Conservation (phyloP, 352 stramenopile species). For the Globisporangium abappressorium region DNA sequence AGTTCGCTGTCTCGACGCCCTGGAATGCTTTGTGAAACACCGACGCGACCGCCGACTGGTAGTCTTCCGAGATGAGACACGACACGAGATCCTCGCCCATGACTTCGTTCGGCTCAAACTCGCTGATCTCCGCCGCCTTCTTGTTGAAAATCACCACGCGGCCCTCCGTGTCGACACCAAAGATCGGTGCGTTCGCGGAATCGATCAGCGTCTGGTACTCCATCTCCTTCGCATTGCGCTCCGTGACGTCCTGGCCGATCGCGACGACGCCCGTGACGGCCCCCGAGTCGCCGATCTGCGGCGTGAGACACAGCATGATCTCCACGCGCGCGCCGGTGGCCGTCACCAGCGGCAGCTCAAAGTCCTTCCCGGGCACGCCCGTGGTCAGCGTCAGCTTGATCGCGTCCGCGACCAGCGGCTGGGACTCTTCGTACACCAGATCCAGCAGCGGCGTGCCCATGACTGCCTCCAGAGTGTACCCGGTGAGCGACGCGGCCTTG, state of each 20-base stretch:
- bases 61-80: conserved; percentile 72
- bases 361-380: conserved; percentile 44
- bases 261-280: conserved; percentile 52
- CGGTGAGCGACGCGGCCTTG: conserved; percentile 60
- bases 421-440: conserved; percentile 47
- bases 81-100: conserved; percentile 80
- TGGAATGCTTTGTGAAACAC: conserved; percentile 71
- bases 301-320: conserved; percentile 53
- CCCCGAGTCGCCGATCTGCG: conserved; percentile 38
- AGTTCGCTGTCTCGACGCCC: conserved; percentile 70
- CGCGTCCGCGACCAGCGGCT: conserved; percentile 37
- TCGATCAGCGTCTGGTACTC: conserved; percentile 76
- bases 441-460: conserved; percentile 42
- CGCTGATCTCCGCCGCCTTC: conserved; percentile 85
- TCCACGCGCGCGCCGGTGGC: conserved; percentile 43
- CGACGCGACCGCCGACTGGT: conserved; percentile 52
- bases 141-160: conserved; percentile 88
- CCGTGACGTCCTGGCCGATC: conserved; percentile 68
- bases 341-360: conserved; percentile 54
- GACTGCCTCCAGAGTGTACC: conserved; percentile 46
- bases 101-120: conserved; percentile 86
- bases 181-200: conserved; percentile 75
- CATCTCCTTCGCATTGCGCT: conserved; percentile 59
- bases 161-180: conserved; percentile 59
- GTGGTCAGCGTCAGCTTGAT: conserved; percentile 43